Percentiles rank a stretch among this genome's conserved stretches.
phyloP scores from a whole-genome alignment of 176 grass and related monocot genomes.

The Musa beccarii region DNA sequence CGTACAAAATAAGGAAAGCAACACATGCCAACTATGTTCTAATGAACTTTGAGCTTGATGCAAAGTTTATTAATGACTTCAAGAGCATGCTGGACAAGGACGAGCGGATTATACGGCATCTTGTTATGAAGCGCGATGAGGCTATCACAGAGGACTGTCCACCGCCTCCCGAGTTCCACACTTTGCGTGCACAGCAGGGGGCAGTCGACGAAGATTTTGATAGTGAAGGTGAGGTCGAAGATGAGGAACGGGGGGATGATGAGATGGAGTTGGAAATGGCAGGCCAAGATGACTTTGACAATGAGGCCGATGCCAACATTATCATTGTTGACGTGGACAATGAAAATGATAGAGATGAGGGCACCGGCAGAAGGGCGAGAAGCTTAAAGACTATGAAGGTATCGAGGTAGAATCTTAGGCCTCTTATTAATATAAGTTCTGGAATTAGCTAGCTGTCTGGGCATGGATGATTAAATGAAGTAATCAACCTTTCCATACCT shows the following conservation, averaged over 20 bases:
- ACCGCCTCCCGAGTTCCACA: conserved; percentile 59
- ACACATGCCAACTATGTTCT: conserved; percentile 72
- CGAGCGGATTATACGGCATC: conserved; percentile 77
- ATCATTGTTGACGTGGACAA: conserved; percentile 55
- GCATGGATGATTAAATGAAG: too few relatives aligned
- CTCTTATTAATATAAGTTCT: background rate
- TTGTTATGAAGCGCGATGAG: conserved; percentile 70
- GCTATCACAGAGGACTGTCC: conserved; percentile 63
- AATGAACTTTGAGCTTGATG: conserved; percentile 92
- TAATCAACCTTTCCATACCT: too few relatives aligned
- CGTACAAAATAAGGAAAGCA: conserved; percentile 88
- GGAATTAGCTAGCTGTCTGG: too few relatives aligned
- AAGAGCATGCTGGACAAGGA: conserved; percentile 88
- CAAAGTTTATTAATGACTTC: conserved; percentile 77
- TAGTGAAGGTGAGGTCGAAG: conserved; percentile 37
- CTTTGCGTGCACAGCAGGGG: conserved; percentile 40
- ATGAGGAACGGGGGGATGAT: conserved; percentile 24
- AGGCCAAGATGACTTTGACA: conserved; percentile 29
- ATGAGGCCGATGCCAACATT: conserved; percentile 32
- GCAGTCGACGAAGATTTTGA: conserved; percentile 27
- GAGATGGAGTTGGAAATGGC: conserved; percentile 15
- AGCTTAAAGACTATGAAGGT: conserved; percentile 6
- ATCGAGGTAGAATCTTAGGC: background rate
- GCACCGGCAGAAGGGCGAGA: conserved; percentile 11
- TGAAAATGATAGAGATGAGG: conserved; percentile 15